Base-by-base conservation (phyloP, 2,329 filamentous ascomycete genomes). In the Dissoconium aciculare region DNA sequence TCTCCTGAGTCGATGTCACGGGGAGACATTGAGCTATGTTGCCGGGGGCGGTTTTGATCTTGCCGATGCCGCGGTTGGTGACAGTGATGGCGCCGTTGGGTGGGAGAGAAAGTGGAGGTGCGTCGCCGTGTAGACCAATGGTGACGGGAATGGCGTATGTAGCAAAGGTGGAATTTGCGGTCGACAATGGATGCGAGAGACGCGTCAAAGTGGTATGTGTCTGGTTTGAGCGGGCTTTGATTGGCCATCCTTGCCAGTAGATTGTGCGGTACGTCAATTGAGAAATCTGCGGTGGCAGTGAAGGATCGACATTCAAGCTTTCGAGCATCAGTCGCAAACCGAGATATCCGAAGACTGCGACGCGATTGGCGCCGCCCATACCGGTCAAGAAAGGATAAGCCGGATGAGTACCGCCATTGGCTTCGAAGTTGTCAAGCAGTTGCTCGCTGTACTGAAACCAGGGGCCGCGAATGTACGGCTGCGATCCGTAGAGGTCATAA, bases 391-490 rank as follows among this genome's bases (percentile, higher is more conserved):
- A 81, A 0, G 76, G 75, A 43, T 67, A 81, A 0, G 75, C 75
- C 0, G 76, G 74, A 36, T 78, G 71, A 0, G 71, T 74, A 17
- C 71, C 71, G 11, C 74, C 75, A 33, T 79, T 80, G 1, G 56
- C 49, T 11, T 56, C 56, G 34, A 61, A 64, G 38, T 75, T 61
- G 43, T 81, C 76, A 12, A 70, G 51, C 27, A 75, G 57, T 47
- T 81, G 75, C 43, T 81, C 76, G 0, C 73, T 78, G 50, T 77
- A 74, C 40, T 78, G 74, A 52, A 70, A 78, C 63, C 72, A 80
- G 0, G 76, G 76, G 0, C 65, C 69, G 11, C 76, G 63, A 1
- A 67, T 57, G 42, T 81, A 81, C 0, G 75, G 74, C 15, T 69
- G 59, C 16, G 66, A 69, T 0, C 69, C 69, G 38, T 73, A 71